Percentiles rank a stretch among this genome's conserved stretches.
Evolutionary conservation across 164 flowering plant species (phyloP).

Genomic region (Vitis rotundifolia): DNA sequence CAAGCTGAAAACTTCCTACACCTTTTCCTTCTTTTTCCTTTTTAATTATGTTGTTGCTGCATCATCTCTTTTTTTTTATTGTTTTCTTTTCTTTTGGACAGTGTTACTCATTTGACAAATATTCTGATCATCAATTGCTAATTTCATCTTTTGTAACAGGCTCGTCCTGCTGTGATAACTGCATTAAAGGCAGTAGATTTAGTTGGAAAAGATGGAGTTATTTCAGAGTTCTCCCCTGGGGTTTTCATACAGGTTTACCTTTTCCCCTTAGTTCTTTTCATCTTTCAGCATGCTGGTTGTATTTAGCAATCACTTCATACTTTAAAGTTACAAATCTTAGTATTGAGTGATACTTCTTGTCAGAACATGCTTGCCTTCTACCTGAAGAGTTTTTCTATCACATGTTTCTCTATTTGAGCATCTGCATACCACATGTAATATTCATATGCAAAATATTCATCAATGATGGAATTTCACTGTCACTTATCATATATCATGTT

Average conservation of each 20-base stretch:
- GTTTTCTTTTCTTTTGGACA: background rate
- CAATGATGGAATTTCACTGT: too few species aligned
- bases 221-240: slow-evolving; percentile 82
- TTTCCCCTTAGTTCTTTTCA: background rate
- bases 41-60: background rate
- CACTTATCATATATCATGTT: too few species aligned
- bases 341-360: background rate
- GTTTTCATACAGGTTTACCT: slow-evolving; percentile 84
- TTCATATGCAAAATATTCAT: background rate
- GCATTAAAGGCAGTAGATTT: slow-evolving; percentile 63
- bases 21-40: background rate
- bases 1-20: background rate
- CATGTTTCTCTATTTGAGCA: background rate
- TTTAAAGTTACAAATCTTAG: background rate
- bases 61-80: background rate
- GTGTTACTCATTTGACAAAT: background rate
- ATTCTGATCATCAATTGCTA: slow-evolving; percentile 8
- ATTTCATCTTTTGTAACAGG: slow-evolving; percentile 42
- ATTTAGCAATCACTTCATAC: background rate
- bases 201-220: slow-evolving; percentile 77
- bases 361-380: background rate
- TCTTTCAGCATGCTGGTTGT: background rate
- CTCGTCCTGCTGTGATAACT: slow-evolving; percentile 75
- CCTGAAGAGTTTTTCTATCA: background rate
- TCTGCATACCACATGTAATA: background rate